A percentile compares a stretch with the other conserved stretches of the same genome.
These are phyloP conservation scores for Pseudonitzschia multiseries DNA, from an alignment of 108 stramenopile genomes.

Conservation along the genomic window DNA sequence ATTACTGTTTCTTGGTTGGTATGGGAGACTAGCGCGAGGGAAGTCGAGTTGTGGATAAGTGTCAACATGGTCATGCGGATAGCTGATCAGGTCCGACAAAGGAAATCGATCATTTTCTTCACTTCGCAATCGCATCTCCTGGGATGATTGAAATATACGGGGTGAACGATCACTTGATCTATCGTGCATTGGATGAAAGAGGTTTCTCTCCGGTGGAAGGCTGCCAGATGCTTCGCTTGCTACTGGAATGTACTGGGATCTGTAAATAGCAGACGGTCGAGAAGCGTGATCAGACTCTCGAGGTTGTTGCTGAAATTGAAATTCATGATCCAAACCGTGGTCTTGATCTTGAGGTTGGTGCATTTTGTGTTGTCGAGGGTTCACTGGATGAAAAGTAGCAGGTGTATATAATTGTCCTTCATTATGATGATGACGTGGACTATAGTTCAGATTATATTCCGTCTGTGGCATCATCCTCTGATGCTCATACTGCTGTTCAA, in stretches of 20 bases:
- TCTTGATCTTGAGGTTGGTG: background rate
- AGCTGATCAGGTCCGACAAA: background rate
- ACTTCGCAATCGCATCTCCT: background rate
- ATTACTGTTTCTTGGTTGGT: background rate
- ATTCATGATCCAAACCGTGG: background rate
- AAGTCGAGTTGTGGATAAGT: background rate
- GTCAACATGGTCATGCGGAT: background rate
- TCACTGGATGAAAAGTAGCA: background rate
- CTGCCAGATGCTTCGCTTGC: background rate
- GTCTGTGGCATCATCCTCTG: background rate
- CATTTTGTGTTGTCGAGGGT: background rate
- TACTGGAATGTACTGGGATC: background rate
- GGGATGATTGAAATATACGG: background rate
- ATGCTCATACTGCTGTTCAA: slow-evolving; percentile 2
- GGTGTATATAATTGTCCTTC: background rate
- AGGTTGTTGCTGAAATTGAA: background rate
- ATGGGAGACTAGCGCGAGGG: background rate
- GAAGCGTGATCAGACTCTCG: background rate
- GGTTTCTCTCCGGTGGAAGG: background rate
- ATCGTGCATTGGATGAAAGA: background rate
- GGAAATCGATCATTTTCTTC: background rate
- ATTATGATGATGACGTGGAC: background rate
- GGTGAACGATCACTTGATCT: too few species aligned
- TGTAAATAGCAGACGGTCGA: background rate
- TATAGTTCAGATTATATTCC: background rate